Evolutionary conservation across 768 basidiomycete genomes (phyloP).

Genomic region (Suillus occidentalis): DNA sequence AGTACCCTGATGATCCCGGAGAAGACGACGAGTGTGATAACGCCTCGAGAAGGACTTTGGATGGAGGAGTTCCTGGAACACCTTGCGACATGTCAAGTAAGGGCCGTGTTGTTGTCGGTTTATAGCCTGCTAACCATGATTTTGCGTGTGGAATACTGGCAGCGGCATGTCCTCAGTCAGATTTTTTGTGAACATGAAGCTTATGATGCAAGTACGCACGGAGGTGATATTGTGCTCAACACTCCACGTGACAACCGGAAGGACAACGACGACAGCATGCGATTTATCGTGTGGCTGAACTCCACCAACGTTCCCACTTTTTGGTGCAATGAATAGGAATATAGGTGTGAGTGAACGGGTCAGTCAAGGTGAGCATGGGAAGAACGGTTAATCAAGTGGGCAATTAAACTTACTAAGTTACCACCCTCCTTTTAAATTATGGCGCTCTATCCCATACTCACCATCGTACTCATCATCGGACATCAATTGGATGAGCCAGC

Average conservation of each 20-base stretch:
- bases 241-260: conserved; percentile 43
- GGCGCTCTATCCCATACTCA: background rate
- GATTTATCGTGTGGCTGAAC: background rate
- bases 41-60: conserved; percentile 47
- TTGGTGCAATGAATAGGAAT: background rate
- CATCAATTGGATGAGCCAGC: background rate
- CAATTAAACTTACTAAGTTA: background rate
- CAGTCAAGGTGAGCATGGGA: background rate
- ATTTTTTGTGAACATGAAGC: background rate
- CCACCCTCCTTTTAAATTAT: background rate
- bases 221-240: conserved; percentile 45
- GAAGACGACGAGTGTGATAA: conserved; percentile 46
- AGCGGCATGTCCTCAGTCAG: conserved; percentile 2
- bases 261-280: background rate
- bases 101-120: conserved; percentile 40
- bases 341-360: background rate
- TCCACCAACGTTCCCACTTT: background rate
- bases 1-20: conserved; percentile 52
- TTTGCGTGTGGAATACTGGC: conserved; percentile 63
- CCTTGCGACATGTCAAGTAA: conserved; percentile 79
- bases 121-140: conserved; percentile 52
- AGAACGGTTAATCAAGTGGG: background rate
- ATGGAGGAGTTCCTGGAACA: conserved; percentile 67
- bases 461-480: background rate
- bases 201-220: conserved; percentile 32